These are phyloP conservation scores for Cardamine chenopodiifolia DNA, from an alignment of 345 rosid species.

Conservation along the genomic window DNA sequence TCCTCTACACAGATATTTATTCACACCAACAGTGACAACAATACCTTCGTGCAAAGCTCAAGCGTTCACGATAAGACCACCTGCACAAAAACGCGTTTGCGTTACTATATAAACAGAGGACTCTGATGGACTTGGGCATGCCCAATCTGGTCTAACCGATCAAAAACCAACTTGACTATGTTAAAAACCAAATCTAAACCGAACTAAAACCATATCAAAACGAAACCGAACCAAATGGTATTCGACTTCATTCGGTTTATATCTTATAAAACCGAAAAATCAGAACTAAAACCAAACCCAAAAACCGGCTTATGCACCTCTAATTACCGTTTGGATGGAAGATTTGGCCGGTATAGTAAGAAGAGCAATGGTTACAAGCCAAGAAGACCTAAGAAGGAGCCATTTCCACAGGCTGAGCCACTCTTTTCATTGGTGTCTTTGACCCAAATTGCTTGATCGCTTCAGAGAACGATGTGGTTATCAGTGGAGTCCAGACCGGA, in stretches of 20 bases:
- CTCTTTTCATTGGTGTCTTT: constrained; percentile 69
- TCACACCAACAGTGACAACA: not conserved
- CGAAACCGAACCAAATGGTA: too few species aligned
- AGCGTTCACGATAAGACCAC: constrained; percentile 43
- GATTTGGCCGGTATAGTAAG: constrained; percentile 78
- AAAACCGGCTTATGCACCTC: too few species aligned
- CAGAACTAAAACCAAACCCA: too few species aligned
- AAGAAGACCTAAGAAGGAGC: constrained; percentile 76
- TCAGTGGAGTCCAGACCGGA: constrained; percentile 81
- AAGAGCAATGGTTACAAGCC: constrained; percentile 75
- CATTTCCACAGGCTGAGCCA: constrained; percentile 79
- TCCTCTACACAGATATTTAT: not conserved
- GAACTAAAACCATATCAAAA: too few species aligned
- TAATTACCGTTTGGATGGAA: constrained; percentile 72
- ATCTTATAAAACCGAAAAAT: too few species aligned
- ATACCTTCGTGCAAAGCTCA: constrained; percentile 1
- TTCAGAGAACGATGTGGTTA: constrained; percentile 60
- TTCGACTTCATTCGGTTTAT: too few species aligned
- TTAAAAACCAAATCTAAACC: too few species aligned
- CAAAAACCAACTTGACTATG: not conserved
- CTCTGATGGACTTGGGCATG: not conserved
- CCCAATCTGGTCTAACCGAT: not conserved
- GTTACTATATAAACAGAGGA: constrained; percentile 1
- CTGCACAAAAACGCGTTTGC: constrained; percentile 24
- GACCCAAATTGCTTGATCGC: constrained; percentile 53